Evolutionary conservation across 2,329 filamentous ascomycete species (phyloP), one percentile per base, ranked within the genome.

Genomic region (Penicillium italicum): DNA sequence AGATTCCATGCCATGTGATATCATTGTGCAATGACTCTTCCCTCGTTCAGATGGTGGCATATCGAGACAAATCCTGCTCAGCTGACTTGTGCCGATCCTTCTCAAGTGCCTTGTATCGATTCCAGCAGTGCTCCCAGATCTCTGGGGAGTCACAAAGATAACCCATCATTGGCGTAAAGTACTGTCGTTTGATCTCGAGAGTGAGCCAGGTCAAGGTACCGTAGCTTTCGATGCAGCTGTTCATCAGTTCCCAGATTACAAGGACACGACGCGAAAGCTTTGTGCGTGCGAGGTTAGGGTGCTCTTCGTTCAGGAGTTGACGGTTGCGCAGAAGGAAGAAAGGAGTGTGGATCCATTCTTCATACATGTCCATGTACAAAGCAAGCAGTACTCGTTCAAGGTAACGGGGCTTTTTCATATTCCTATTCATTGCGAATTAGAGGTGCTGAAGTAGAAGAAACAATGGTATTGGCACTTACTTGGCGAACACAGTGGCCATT

Each of bases 331-430:
- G 53, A 14, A 48, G 42, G 7, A 68, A 46, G 40, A 68, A 70
- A 16, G 60, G 47, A 4, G 47, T 59, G 51, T 65, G 66, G 31
- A 71, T 40, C 58, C 62, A 67, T n/a, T 57, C 45, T 11, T 70
- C 67, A 41, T 62, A 72, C 2, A 72, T 51, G 8, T 66, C 57
- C 30, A 62, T 50, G 41, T 65, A 66, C 38, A 63, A 33, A 20
- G 45, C 26, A 1, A 72, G 61, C 4, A 71, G 57, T 5, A 31
- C 49, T 5, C 60, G 50, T 45, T 71, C 69, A 16, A 61, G 36
- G 7, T 38, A 18, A 11, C 57, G 61, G 1, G 66, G 60, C 28
- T 62, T 65, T 14, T 57, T 57, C 30, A 69, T 55, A 31, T 59
- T 53, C 7, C 64, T 70, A 8, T 30, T 20, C n/a, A 43, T 12